phyloP scores from a whole-genome alignment of 768 basidiomycete genomes.

The Collybia mongolica region DNA sequence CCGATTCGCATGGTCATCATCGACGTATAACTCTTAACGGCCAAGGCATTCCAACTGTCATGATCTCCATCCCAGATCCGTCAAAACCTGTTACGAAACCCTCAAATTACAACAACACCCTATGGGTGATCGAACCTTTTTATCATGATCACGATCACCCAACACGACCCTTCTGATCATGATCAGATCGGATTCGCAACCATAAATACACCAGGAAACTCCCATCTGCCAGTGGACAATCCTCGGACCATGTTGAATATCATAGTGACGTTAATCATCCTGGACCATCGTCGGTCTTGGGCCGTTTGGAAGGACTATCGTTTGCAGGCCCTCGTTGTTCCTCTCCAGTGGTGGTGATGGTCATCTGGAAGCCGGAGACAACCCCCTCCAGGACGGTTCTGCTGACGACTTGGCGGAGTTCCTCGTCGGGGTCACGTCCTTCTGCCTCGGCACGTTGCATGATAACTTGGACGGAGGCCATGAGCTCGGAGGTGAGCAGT shows the following conservation, averaged over 20 bases:
- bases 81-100: too few relatives aligned
- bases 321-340: conserved; percentile 22
- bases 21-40: too few relatives aligned
- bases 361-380: conserved; percentile 56
- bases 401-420: conserved; percentile 61
- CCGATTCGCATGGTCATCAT: too few relatives aligned
- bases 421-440: conserved; percentile 66
- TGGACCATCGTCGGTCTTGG: conserved; percentile 24
- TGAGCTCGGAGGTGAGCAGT: conserved; percentile 62
- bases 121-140: too few relatives aligned
- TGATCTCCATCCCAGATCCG: too few relatives aligned
- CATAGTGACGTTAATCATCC: background rate
- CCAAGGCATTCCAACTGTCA: too few relatives aligned
- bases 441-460: conserved; percentile 53
- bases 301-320: conserved; percentile 32
- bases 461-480: conserved; percentile 65
- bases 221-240: too few relatives aligned
- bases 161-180: conserved; percentile 28
- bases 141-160: conserved; percentile 17
- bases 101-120: too few relatives aligned
- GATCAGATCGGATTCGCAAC: conserved; percentile 27
- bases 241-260: too few relatives aligned
- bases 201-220: background rate
- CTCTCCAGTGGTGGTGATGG: conserved; percentile 17
- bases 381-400: conserved; percentile 68